phyloP scores from a whole-genome alignment of 345 rosid species.

The Cardamine resedifolia region DNA sequence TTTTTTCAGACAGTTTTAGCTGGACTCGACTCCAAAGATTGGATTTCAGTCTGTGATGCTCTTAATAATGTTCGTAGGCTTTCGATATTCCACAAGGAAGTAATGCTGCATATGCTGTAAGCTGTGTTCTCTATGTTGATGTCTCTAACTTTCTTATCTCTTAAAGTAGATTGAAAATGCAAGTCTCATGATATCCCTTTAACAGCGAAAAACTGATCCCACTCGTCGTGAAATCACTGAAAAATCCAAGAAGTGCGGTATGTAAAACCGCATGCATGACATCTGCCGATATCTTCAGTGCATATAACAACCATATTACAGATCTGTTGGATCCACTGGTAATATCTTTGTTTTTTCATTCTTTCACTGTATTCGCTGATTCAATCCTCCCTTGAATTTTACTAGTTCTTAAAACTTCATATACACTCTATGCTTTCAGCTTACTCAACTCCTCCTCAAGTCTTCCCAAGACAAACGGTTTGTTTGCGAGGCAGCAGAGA shows the following conservation, averaged over 20 bases:
- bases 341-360: slow-evolving; percentile 6
- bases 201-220: slow-evolving; percentile 69
- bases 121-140: slow-evolving; percentile 33
- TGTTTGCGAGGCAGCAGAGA: slow-evolving; percentile 96
- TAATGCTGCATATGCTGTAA: slow-evolving; percentile 64
- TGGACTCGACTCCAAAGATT: slow-evolving; percentile 86
- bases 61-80: slow-evolving; percentile 78
- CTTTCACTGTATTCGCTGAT: background rate
- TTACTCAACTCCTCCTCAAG: slow-evolving; percentile 89
- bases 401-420: background rate
- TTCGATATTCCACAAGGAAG: slow-evolving; percentile 76
- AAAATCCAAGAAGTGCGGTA: slow-evolving; percentile 96
- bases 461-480: slow-evolving; percentile 94
- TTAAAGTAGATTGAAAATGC: background rate
- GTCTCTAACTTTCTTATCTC: background rate
- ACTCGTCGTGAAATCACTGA: slow-evolving; percentile 80
- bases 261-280: slow-evolving; percentile 98
- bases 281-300: slow-evolving; percentile 70
- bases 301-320: slow-evolving; percentile 64
- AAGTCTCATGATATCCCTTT: slow-evolving; percentile 19
- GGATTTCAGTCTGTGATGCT: slow-evolving; percentile 80
- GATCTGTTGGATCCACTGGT: slow-evolving; percentile 85
- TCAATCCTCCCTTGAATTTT: background rate
- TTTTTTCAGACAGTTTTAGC: slow-evolving; percentile 54
- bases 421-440: slow-evolving; percentile 49